A percentile compares a stretch with the other conserved stretches of the same genome.
Evolutionary conservation across 768 basidiomycete species (phyloP).

Genomic region (Auricularia sp.): DNA sequence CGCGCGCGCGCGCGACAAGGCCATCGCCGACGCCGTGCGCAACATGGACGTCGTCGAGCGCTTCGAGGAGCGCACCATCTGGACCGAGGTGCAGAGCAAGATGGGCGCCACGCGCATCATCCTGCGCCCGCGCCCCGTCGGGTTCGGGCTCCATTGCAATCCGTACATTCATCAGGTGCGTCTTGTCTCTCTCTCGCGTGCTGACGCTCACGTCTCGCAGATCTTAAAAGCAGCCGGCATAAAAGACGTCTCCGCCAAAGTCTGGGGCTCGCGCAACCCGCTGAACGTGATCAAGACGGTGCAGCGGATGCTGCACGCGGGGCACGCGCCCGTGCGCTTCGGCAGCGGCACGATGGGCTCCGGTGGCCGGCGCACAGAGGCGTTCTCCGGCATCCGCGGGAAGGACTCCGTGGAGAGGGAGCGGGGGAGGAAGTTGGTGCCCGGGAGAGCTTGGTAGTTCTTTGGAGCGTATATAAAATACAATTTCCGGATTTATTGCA

Average conservation of each 20-base stretch:
- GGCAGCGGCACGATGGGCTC: constrained; percentile 50
- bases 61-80: constrained; percentile 92
- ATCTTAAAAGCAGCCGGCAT: constrained; percentile 90
- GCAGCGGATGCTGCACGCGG: constrained; percentile 75
- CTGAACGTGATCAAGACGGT: constrained; percentile 79
- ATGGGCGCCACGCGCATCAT: constrained; percentile 74
- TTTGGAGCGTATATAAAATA: no score
- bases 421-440: constrained; percentile 67
- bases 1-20: constrained; percentile 42
- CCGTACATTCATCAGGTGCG: constrained; percentile 59
- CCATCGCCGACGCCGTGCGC: constrained; percentile 60
- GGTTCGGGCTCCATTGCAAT: constrained; percentile 87
- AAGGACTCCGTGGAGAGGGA: constrained; percentile 70
- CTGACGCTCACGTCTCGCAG: constrained; percentile 14
- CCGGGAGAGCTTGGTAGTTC: constrained; percentile 40
- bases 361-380: constrained; percentile 63
- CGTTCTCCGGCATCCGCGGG: constrained; percentile 61
- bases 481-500: no score
- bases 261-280: constrained; percentile 85
- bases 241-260: constrained; percentile 89
- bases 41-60: constrained; percentile 89
- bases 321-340: constrained; percentile 68
- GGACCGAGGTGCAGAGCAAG: constrained; percentile 81
- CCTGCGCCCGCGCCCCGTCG: constrained; percentile 72
- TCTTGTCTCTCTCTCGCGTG: background rate